Conservation (phyloP, 345 rosid species). For the Eucalyptus caleyi region DNA sequence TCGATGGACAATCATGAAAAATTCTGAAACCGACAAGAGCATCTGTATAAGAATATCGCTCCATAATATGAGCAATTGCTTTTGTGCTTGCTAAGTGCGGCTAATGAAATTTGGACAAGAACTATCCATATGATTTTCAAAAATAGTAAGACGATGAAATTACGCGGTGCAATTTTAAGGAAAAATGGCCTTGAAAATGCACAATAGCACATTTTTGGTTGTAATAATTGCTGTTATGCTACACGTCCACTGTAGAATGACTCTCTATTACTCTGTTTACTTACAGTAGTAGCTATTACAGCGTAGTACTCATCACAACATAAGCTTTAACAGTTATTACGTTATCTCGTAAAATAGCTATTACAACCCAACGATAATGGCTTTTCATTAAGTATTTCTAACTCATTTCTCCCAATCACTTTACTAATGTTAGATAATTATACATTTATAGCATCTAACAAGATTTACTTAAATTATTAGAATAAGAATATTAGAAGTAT, state of each 20-base stretch:
- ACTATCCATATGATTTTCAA: neutral
- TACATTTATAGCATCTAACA: neutral
- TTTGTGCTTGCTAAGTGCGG: neutral
- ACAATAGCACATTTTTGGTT: neutral
- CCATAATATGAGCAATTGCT: neutral
- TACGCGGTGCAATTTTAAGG: neutral
- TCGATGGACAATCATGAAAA: neutral
- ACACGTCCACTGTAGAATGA: neutral
- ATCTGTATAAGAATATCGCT: neutral
- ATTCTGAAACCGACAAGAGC: neutral
- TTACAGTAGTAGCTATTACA: neutral
- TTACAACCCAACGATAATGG: neutral
- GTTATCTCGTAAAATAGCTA: neutral
- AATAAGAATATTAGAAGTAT: too few species aligned
- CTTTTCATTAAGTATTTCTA: neutral
- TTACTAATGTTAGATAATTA: neutral
- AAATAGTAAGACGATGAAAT: neutral
- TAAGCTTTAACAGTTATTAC: neutral
- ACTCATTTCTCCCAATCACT: neutral
- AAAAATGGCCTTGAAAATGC: neutral
- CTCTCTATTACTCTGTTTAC: neutral
- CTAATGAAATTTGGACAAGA: neutral
- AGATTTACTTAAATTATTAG: neutral
- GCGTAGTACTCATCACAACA: neutral
- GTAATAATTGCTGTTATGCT: neutral